Evolutionary conservation across 345 rosid genomes (phyloP).

Genomic region (Citrus mangshanensis): DNA sequence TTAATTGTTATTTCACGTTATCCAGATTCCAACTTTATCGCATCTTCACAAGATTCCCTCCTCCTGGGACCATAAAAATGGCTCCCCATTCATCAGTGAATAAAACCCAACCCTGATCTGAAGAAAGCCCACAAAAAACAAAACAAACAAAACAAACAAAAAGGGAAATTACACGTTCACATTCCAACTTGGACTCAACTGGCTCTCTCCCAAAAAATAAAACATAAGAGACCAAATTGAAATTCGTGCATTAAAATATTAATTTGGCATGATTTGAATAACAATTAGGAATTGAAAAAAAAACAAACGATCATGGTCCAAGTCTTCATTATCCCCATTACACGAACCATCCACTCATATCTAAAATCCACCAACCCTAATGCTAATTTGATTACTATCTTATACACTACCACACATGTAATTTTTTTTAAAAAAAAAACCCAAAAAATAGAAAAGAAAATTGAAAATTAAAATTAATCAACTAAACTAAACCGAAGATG

Average conservation of each 20-base stretch:
- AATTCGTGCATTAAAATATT: background rate
- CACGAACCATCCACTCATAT: background rate
- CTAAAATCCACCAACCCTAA: background rate
- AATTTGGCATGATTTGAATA: background rate
- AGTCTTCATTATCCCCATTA: constrained; percentile 9
- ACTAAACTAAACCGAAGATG: constrained; percentile 19
- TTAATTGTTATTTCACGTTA: too few species aligned
- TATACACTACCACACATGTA: too few species aligned
- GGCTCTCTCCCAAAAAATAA: too few species aligned
- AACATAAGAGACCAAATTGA: background rate
- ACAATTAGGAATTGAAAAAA: background rate
- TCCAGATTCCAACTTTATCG: constrained; percentile 9
- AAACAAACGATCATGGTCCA: constrained; percentile 10
- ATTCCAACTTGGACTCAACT: too few species aligned
- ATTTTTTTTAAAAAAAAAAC: background rate
- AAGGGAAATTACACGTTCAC: too few species aligned
- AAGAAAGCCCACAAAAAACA: too few species aligned
- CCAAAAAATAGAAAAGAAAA: background rate
- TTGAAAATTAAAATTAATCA: background rate
- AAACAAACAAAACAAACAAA: too few species aligned
- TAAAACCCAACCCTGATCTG: background rate
- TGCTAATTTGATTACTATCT: background rate
- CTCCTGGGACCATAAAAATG: background rate
- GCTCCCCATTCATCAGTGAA: constrained; percentile 1
- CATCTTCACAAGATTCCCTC: constrained; percentile 16